phyloP scores from a whole-genome alignment of 2,329 filamentous ascomycete genomes.

The Verticillium albo-atrum region DNA sequence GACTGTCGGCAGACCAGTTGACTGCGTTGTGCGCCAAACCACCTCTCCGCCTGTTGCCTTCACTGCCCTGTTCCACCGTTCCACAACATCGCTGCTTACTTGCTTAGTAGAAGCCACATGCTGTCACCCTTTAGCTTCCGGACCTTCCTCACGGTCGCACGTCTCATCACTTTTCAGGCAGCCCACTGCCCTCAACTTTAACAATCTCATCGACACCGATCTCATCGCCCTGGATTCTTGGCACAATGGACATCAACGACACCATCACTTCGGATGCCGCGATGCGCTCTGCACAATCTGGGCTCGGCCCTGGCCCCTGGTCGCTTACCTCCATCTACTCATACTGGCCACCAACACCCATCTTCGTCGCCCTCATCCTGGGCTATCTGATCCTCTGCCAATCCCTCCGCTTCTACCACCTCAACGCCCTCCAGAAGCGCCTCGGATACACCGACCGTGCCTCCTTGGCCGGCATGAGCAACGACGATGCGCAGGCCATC shows the following conservation, averaged over 20 bases:
- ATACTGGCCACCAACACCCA: background rate
- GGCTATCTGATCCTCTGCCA: slow-evolving; percentile 28
- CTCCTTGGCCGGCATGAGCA: slow-evolving; percentile 34
- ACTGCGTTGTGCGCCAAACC: no score
- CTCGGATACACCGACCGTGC: slow-evolving; percentile 27
- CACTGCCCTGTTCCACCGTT: no score
- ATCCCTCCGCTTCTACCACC: slow-evolving; percentile 28
- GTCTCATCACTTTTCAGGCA: no score
- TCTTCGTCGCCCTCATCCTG: slow-evolving; percentile 14
- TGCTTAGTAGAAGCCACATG: no score
- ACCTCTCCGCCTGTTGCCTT: no score
- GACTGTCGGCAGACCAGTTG: no score
- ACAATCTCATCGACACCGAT: background rate
- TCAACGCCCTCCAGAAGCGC: slow-evolving; percentile 21
- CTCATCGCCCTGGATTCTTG: background rate
- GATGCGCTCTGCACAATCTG: background rate
- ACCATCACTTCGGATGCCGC: background rate
- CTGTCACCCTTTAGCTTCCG: no score
- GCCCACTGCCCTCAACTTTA: no score
- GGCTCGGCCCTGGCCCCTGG: background rate
- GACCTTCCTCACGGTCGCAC: no score
- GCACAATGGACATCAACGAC: slow-evolving; percentile 1
- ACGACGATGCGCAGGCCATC: slow-evolving; percentile 39
- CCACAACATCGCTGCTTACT: no score
- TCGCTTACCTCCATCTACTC: background rate